A percentile compares a stretch with the other conserved stretches of the same genome.
phyloP scores from a whole-genome alignment of 2,329 filamentous ascomycete genomes.

The Fusarium fujikuroi region DNA sequence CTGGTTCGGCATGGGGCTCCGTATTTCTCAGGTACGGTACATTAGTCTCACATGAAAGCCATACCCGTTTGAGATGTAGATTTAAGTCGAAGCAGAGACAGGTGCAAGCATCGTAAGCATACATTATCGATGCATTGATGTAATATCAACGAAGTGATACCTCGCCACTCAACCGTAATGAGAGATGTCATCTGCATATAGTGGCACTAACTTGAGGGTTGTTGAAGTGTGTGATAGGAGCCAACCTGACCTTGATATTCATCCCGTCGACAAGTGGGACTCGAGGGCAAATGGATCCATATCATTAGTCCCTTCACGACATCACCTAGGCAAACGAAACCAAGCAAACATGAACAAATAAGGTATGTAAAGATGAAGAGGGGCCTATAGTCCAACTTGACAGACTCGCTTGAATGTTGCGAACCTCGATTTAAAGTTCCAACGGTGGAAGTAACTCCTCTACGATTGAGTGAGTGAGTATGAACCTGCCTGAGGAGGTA shows the following conservation, averaged over 20 bases:
- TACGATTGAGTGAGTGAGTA: background rate
- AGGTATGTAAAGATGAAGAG: background rate
- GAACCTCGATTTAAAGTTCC: background rate
- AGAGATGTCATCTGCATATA: background rate
- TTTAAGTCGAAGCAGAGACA: background rate
- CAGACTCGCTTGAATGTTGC: background rate
- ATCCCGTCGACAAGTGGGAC: background rate
- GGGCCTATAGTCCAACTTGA: background rate
- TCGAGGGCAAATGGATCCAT: background rate
- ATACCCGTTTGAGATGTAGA: conserved; percentile 23
- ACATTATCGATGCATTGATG: background rate
- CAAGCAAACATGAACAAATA: conserved; percentile 14
- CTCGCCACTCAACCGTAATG: background rate
- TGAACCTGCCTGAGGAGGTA: background rate
- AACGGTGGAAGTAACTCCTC: background rate
- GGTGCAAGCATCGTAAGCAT: background rate
- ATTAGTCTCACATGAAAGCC: conserved; percentile 20
- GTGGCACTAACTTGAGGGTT: background rate
- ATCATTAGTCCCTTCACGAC: conserved; percentile 12
- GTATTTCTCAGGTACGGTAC: conserved; percentile 27
- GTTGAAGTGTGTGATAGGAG: conserved; percentile 1
- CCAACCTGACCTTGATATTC: conserved; percentile 6
- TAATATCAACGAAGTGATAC: background rate
- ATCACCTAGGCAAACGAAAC: conserved; percentile 15
- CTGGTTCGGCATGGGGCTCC: conserved; percentile 22